Base-by-base conservation (phyloP, 2,329 filamentous ascomycete species). In the Hymenoscyphus fructigenus region DNA sequence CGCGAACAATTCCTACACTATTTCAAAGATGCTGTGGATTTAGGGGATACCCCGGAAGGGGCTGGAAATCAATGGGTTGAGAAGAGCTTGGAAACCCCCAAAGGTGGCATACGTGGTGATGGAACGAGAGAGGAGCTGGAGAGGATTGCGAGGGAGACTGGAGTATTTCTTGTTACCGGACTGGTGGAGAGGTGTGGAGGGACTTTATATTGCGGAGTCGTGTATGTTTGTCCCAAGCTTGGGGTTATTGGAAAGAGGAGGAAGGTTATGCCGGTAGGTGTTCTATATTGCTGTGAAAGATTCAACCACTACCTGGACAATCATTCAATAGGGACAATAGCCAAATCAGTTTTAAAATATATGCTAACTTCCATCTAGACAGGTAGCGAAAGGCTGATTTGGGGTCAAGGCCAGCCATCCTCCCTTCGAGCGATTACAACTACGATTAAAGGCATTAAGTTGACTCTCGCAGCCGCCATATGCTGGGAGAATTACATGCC, bases 401-500 rank as follows among this genome's bases (percentile, higher is more conserved):
- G 93, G 93, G 92, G 91, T 0, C 91, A 96, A 75, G 93, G 93
- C 50, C 89, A 88, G 2, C 87, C 93, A 0, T 85, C 86, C 0
- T 95, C 92, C 3, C 83, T 97, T 32, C 86, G 87, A 67, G 93
- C 93, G 3, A 87, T 97, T 0, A 89, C 87, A 29, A 93, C 92
- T 0, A 86, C 82, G 28, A 92, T 97, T 75, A 89, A 89, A 66
- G 92, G 92, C 59, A 85, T 93, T 2, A 88, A 87, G 68, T 79
- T 97, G 66, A 94, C 91, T 64, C 84, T 97, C 66, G 93, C 90
- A 0, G 88, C 91, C 2, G 94, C 93, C 3, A 96, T 98, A 70
- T 97, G 93, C 81, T 97, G 93, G 93, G 93, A 98, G 77, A 97
- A 91, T 77, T 96, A 94, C 79, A 97, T 97, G 93, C 93, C 93